phyloP scores from a whole-genome alignment of 345 rosid genomes.

The Carallia brachiata region DNA sequence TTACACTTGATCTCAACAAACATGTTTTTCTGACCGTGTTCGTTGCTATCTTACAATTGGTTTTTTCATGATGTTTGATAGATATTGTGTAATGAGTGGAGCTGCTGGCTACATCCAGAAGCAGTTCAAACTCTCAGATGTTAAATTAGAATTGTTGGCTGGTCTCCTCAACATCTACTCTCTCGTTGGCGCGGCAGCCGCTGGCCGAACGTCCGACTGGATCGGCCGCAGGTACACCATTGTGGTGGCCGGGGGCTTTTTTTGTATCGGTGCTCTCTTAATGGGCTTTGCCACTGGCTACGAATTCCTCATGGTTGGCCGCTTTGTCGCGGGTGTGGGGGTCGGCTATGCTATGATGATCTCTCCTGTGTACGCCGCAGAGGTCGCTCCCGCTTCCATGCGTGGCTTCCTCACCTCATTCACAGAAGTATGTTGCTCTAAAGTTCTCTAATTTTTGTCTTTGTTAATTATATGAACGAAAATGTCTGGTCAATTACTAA shows the following conservation, averaged over 20 bases:
- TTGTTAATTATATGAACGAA: no score
- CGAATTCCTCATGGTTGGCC: slow-evolving; percentile 84
- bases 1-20: no score
- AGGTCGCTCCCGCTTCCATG: slow-evolving; percentile 77
- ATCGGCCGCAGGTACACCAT: slow-evolving; percentile 90
- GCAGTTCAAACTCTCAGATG: slow-evolving; percentile 43
- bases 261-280: slow-evolving; percentile 74
- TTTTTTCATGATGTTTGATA: slow-evolving; percentile 9
- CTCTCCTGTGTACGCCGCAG: slow-evolving; percentile 88
- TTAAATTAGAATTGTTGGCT: slow-evolving; percentile 48
- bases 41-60: neutral
- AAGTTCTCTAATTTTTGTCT: no score
- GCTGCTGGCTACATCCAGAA: slow-evolving; percentile 49
- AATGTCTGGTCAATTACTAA: no score
- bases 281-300: slow-evolving; percentile 86
- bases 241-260: slow-evolving; percentile 70
- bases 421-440: slow-evolving; percentile 56
- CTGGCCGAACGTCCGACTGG: slow-evolving; percentile 86
- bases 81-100: slow-evolving; percentile 91
- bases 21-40: no score
- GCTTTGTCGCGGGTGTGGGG: slow-evolving; percentile 87
- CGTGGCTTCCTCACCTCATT: slow-evolving; percentile 92
- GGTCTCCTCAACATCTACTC: slow-evolving; percentile 68
- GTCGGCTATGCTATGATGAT: slow-evolving; percentile 91
- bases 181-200: slow-evolving; percentile 68